phyloP scores from a whole-genome alignment of 1,284 basidiomycete genomes.

The Austroboletus novae-zelandiae region DNA sequence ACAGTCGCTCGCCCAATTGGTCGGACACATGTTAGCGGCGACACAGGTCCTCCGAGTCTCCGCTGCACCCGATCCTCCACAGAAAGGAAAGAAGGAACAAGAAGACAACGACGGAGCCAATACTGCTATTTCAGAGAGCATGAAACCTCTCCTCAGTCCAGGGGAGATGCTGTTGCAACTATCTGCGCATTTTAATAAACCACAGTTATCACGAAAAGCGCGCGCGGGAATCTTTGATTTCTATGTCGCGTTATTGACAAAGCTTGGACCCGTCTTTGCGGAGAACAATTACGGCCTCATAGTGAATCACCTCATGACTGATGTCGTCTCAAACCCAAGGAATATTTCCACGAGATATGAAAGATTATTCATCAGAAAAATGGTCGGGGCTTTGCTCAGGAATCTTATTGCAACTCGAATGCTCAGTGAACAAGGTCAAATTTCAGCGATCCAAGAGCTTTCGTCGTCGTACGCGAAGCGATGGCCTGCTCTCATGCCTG shows the following conservation, averaged over 20 bases:
- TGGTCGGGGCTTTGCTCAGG: slow-evolving; percentile 76
- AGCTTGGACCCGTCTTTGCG: slow-evolving; percentile 77
- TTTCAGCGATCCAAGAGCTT: slow-evolving; percentile 86
- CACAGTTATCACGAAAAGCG: slow-evolving; percentile 63
- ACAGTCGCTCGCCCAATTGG: slow-evolving; percentile 73
- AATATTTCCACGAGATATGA: slow-evolving; percentile 69
- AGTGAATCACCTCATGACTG: slow-evolving; percentile 74
- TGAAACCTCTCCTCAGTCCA: slow-evolving; percentile 73
- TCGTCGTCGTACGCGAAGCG: slow-evolving; percentile 80
- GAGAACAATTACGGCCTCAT: slow-evolving; percentile 84
- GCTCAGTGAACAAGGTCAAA: slow-evolving; percentile 91
- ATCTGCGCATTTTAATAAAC: slow-evolving; percentile 78
- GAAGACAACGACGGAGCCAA: slow-evolving; percentile 52
- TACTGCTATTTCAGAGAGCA: slow-evolving; percentile 52
- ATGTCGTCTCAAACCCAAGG: slow-evolving; percentile 64
- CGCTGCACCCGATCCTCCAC: slow-evolving; percentile 45
- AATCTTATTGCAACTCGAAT: slow-evolving; percentile 87
- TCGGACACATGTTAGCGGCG: slow-evolving; percentile 81
- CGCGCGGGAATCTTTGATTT: slow-evolving; percentile 88
- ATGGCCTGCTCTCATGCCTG: slow-evolving; percentile 93
- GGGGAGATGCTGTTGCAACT: slow-evolving; percentile 82
- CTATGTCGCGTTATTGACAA: slow-evolving; percentile 76
- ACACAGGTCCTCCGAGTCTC: slow-evolving; percentile 76
- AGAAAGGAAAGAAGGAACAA: slow-evolving; percentile 67
- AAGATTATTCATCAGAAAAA: slow-evolving; percentile 66